These are phyloP conservation scores for Protostelium mycophagum DNA, from an alignment of 78 protist genomes.

Conservation along the genomic window DNA sequence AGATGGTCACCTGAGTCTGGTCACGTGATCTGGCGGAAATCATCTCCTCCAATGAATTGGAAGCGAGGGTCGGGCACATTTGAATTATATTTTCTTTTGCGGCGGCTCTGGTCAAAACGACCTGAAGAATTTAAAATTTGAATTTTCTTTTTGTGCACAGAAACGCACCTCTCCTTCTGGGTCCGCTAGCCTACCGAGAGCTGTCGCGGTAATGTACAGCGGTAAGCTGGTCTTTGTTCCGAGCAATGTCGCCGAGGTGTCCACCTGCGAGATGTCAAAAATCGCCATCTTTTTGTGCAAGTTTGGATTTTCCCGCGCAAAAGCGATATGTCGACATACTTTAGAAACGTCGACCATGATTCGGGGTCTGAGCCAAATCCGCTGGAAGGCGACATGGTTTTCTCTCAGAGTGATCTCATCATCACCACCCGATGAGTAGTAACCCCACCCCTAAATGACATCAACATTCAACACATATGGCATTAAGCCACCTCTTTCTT, in stretches of 20 bases:
- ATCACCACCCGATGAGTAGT: slow-evolving; percentile 44
- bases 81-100: not conserved
- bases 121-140: not conserved
- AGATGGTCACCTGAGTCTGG: not conserved
- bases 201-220: slow-evolving; percentile 8
- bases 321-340: no score
- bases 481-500: not conserved
- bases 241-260: slow-evolving; percentile 13
- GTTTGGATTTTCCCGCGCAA: not conserved
- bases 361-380: slow-evolving; percentile 28
- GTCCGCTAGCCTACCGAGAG: slow-evolving; percentile 5
- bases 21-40: not conserved
- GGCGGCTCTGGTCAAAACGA: not conserved
- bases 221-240: slow-evolving; percentile 14
- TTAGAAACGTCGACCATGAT: slow-evolving; percentile 31
- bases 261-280: not conserved
- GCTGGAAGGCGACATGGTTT: slow-evolving; percentile 34
- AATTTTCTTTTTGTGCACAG: not conserved
- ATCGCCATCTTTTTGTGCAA: no score
- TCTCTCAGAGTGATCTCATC: slow-evolving; percentile 37
- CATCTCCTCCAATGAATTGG: slow-evolving; percentile 1
- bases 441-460: slow-evolving; percentile 22
- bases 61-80: slow-evolving; percentile 6
- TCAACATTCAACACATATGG: not conserved
- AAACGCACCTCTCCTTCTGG: slow-evolving; percentile 8